Percentiles rank a stretch among this genome's conserved stretches.
These are phyloP conservation scores for Phoma sp. DNA, from an alignment of 2,329 filamentous ascomycete species.

Conservation along the genomic window DNA sequence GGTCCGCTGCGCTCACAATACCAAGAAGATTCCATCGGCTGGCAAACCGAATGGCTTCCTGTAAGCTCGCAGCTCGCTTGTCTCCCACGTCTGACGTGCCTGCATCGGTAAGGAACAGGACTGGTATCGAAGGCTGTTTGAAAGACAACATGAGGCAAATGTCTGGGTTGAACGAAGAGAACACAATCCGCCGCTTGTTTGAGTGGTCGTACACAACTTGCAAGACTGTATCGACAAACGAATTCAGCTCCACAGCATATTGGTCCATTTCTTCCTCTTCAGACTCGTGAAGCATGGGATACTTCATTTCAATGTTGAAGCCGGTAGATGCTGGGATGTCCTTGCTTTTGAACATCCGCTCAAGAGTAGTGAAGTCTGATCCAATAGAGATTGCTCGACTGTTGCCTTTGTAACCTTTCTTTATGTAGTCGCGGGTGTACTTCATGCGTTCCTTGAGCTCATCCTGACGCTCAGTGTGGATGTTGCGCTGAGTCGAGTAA, in stretches of 20 bases:
- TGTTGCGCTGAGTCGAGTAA: slow-evolving; percentile 50
- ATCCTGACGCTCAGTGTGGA: slow-evolving; percentile 53
- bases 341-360: slow-evolving; percentile 78
- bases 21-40: slow-evolving; percentile 94
- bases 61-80: slow-evolving; percentile 86
- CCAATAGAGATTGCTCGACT: slow-evolving; percentile 94
- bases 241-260: slow-evolving; percentile 94
- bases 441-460: slow-evolving; percentile 87
- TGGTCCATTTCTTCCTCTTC: slow-evolving; percentile 97
- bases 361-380: slow-evolving; percentile 91
- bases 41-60: slow-evolving; percentile 95
- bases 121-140: slow-evolving; percentile 96
- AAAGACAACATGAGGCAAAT: slow-evolving; percentile 93
- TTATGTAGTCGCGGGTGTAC: slow-evolving; percentile 93
- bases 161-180: slow-evolving; percentile 97
- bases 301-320: slow-evolving; percentile 99
- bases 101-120: slow-evolving; percentile 92
- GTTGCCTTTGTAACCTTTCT: slow-evolving; percentile 95
- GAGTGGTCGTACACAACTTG: slow-evolving; percentile 87
- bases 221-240: slow-evolving; percentile 93
- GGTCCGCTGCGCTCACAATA: slow-evolving; percentile 87
- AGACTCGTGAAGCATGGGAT: slow-evolving; percentile 95
- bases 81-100: slow-evolving; percentile 84
- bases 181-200: slow-evolving; percentile 87
- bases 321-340: slow-evolving; percentile 82